Evolutionary conservation across 1,284 basidiomycete species (phyloP).

Genomic region (Ceratobasidium sp.): DNA sequence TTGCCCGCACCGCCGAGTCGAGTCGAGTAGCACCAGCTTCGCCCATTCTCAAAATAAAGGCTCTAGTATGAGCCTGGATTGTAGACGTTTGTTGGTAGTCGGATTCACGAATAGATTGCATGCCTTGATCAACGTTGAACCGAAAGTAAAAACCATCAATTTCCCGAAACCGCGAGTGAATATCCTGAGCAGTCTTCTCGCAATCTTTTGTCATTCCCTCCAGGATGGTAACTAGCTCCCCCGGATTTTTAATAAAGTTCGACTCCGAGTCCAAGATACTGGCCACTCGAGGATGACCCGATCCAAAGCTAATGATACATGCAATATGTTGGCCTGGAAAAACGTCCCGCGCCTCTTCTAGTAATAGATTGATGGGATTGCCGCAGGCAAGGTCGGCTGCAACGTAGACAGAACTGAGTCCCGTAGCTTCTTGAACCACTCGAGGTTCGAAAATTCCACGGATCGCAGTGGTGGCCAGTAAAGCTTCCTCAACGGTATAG

Average conservation of each 20-base stretch:
- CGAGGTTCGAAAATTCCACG: neutral
- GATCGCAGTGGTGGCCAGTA: conserved; percentile 12
- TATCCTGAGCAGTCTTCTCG: conserved; percentile 3
- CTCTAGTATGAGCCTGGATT: neutral
- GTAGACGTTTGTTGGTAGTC: neutral
- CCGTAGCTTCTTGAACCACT: neutral
- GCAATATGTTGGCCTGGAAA: neutral
- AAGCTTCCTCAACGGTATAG: conserved; percentile 5
- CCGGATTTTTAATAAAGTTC: neutral
- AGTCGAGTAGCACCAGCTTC: neutral
- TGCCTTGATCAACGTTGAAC: conserved; percentile 14
- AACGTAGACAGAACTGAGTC: neutral
- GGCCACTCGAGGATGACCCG: neutral
- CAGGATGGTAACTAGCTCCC: neutral
- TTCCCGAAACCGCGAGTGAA: neutral
- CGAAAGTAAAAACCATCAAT: conserved; percentile 10
- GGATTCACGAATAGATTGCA: neutral
- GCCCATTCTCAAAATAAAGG: neutral
- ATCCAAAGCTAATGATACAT: conserved; percentile 7
- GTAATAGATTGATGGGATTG: neutral
- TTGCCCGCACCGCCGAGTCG: neutral
- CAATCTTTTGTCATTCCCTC: conserved; percentile 13
- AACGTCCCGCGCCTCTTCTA: neutral
- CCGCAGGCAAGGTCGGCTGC: neutral
- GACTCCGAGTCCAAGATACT: neutral